Conservation (phyloP, 805 yeast genomes). For the Yamadazyma kitorensis region DNA sequence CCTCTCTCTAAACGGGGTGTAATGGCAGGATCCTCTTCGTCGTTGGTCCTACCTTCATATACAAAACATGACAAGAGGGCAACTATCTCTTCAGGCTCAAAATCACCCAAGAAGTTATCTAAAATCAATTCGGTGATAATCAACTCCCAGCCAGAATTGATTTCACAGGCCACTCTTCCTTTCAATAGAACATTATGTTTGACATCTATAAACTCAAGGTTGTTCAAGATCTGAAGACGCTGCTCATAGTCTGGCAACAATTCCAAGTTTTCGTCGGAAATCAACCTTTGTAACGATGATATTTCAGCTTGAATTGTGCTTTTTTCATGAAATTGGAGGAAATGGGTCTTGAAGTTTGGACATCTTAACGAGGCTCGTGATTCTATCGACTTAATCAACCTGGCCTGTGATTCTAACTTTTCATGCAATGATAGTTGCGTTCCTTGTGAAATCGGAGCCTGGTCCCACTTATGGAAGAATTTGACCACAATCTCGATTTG, state of each 20-base stretch:
- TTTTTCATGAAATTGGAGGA: conserved; percentile 43
- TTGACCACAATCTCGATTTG: conserved; percentile 35
- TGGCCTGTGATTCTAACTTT: conserved; percentile 33
- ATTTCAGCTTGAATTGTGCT: conserved; percentile 49
- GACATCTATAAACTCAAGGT: conserved; percentile 77
- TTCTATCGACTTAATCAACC: conserved; percentile 27
- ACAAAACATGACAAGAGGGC: conserved; percentile 90
- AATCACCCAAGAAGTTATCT: conserved; percentile 89
- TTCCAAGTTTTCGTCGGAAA: conserved; percentile 86
- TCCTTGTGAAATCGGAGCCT: conserved; percentile 36
- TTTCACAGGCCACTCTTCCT: conserved; percentile 90
- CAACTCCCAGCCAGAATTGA: conserved; percentile 88
- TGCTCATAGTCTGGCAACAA: conserved; percentile 92
- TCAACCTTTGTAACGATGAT: conserved; percentile 51
- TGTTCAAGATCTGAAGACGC: conserved; percentile 71
- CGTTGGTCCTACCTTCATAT: conserved; percentile 76
- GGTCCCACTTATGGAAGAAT: conserved; percentile 42
- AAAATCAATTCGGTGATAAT: conserved; percentile 84
- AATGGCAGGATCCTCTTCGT: conserved; percentile 58
- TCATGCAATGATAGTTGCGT: conserved; percentile 37
- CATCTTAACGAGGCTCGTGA: conserved; percentile 29
- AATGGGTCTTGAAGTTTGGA: conserved; percentile 45
- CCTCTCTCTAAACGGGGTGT: conserved; percentile 84
- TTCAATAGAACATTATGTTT: conserved; percentile 76
- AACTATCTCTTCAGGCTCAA: conserved; percentile 95